Conservation (phyloP, 768 basidiomycete genomes). For the Mycena galopus region DNA sequence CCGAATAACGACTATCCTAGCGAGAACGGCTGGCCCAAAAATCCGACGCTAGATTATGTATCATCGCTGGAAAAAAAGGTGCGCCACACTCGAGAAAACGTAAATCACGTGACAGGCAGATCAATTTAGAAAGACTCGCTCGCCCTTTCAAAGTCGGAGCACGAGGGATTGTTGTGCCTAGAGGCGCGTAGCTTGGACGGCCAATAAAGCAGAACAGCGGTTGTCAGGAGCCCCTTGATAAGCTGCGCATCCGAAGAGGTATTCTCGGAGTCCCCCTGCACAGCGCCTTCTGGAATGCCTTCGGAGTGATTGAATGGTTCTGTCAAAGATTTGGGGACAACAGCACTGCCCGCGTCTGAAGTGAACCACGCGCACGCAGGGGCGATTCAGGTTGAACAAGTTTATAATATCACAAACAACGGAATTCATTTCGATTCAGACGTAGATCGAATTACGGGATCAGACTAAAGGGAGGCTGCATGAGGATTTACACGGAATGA, state of each 20-base stretch:
- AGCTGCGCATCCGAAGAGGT: neutral
- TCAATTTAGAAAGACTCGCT: no score
- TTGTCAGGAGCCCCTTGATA: neutral
- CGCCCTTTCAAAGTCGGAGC: no score
- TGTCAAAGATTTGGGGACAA: neutral
- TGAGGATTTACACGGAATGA: slow-evolving; percentile 10
- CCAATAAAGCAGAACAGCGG: no score
- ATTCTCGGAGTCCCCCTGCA: neutral
- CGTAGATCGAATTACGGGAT: slow-evolving; percentile 30
- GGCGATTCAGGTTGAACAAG: neutral
- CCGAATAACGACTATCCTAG: no score
- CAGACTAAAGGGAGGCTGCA: slow-evolving; percentile 18
- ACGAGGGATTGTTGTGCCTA: no score
- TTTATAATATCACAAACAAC: neutral
- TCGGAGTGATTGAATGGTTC: slow-evolving; percentile 1
- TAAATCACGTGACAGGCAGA: no score
- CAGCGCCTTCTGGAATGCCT: slow-evolving; percentile 1
- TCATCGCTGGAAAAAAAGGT: no score
- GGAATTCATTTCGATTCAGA: slow-evolving; percentile 14
- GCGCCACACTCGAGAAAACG: no score
- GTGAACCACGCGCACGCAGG: no score
- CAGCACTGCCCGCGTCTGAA: neutral
- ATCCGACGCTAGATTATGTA: no score
- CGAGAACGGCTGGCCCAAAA: no score
- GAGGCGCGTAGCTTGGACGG: no score